A percentile compares a stretch with the other conserved stretches of the same genome.
phyloP scores from a whole-genome alignment of 305 asterid genomes.

The Rubia tinctorum region DNA sequence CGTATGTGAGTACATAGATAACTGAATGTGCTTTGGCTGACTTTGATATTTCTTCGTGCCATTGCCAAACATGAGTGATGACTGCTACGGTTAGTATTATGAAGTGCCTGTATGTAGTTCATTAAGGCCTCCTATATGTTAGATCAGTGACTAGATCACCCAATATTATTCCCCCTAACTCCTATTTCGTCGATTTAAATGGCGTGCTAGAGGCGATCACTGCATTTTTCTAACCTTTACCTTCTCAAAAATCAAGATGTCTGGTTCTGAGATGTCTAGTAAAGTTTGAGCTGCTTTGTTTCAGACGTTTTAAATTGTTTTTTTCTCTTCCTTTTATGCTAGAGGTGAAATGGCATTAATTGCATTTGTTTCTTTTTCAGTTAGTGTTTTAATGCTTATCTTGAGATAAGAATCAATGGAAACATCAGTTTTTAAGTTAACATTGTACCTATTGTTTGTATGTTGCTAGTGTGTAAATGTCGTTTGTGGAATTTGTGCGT shows the following conservation, averaged over 20 bases:
- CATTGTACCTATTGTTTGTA: too few species aligned
- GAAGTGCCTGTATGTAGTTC: not conserved
- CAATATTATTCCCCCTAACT: not conserved
- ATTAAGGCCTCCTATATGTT: not conserved
- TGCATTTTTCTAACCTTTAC: not conserved
- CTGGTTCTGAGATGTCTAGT: not conserved
- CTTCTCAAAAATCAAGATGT: not conserved
- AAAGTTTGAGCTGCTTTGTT: not conserved
- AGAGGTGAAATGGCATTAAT: conserved; percentile 50
- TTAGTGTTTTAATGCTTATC: too few species aligned
- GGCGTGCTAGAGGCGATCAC: not conserved
- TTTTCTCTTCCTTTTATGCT: conserved; percentile 19
- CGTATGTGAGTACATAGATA: too few species aligned
- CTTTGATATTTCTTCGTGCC: too few species aligned
- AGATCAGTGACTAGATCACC: not conserved
- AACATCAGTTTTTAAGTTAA: too few species aligned
- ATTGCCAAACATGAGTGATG: not conserved
- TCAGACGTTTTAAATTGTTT: not conserved
- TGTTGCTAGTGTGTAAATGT: too few species aligned
- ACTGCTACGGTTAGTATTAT: not conserved
- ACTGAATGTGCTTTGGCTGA: too few species aligned
- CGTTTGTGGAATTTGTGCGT: too few species aligned
- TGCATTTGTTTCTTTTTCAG: too few species aligned
- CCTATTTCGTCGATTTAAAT: not conserved
- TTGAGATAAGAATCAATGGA: too few species aligned